Base-by-base conservation (phyloP, 2,329 filamentous ascomycete genomes). In the Epicoccum sorghinum region DNA sequence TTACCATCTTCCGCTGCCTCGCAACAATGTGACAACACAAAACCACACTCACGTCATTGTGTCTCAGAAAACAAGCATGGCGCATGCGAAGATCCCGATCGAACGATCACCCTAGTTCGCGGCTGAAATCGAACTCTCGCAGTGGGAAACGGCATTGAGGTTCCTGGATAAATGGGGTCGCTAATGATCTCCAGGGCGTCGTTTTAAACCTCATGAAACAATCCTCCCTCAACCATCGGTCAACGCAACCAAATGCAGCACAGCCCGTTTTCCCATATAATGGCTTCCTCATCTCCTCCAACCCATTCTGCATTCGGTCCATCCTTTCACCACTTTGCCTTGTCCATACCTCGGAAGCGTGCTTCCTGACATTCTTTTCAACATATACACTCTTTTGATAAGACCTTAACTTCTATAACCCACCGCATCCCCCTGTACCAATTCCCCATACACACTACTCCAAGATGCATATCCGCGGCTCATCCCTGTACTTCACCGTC, bases 401-500 rank as follows among this genome's bases (percentile, higher is more conserved):
- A 60, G 61, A 63, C 52, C 56, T 29, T 62, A 57, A 58, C 59
- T 62, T 58, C 44, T 55, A 38, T 44, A 50, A 27, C 23, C 41
- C 24, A 29, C 27, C 9, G 9, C 9, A 29, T 3, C 27, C 27
- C 27, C 18, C 18, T 18, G 18, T 29, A 29, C 9, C 6, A 29
- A 29, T 44, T 38, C 27, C 18, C 9, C 6, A 40, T 6, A 23
- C 7, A 8, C 38, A 13, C 37, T 25, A 27, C 29, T 36, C 29
- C 47, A 64, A 53, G 4, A 69, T 69, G 67, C 62, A 67, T 46
- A 41, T 68, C 54, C 49, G 52, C 24, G 60, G 57, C 40, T 55
- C 56, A 9, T 59, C 60, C 45, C 50, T 69, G 47, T 68, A 69
- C 58, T 56, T 70, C 41, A 60, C 60, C 44, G 66, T 69, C 46